Conservation (phyloP, 1,284 basidiomycete species). For the Psilocybe mexicana region DNA sequence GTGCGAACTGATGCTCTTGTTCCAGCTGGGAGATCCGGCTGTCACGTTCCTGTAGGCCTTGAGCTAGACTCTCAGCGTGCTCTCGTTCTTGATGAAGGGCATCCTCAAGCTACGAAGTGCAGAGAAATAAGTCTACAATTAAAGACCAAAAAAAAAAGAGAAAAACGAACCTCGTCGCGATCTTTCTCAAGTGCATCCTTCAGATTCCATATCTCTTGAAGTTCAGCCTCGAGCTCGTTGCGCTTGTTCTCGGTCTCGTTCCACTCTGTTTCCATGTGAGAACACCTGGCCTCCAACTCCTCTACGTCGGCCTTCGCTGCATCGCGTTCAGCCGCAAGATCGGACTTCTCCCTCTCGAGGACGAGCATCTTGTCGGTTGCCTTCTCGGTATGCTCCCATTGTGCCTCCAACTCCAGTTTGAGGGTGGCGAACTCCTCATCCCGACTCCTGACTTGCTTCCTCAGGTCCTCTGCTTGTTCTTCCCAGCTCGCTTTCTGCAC, state of each 20-base stretch:
- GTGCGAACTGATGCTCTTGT: slow-evolving; percentile 55
- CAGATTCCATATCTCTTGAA: slow-evolving; percentile 48
- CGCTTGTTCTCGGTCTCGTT: slow-evolving; percentile 55
- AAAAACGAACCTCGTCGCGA: slow-evolving; percentile 47
- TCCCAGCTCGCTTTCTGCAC: slow-evolving; percentile 43
- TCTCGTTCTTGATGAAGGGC: slow-evolving; percentile 50
- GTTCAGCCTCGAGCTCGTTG: slow-evolving; percentile 52
- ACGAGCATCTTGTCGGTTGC: slow-evolving; percentile 45
- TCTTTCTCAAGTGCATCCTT: slow-evolving; percentile 57
- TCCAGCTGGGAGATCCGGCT: slow-evolving; percentile 53
- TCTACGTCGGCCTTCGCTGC: slow-evolving; percentile 44
- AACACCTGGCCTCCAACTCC: slow-evolving; percentile 42
- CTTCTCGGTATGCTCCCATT: slow-evolving; percentile 60
- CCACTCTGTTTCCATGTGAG: slow-evolving; percentile 55
- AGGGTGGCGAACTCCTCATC: slow-evolving; percentile 51
- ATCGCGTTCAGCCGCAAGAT: slow-evolving; percentile 41
- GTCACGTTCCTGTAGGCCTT: slow-evolving; percentile 56
- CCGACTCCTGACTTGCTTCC: slow-evolving; percentile 38
- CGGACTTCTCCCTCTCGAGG: slow-evolving; percentile 43
- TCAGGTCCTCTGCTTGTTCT: slow-evolving; percentile 39
- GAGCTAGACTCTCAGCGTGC: slow-evolving; percentile 46
- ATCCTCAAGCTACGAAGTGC: slow-evolving; percentile 45
- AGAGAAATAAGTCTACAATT: slow-evolving; percentile 8
- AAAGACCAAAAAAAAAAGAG: slow-evolving; percentile 1
- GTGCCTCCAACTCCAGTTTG: slow-evolving; percentile 59